Evolutionary conservation across 2,329 filamentous ascomycete genomes (phyloP).

Genomic region (Scedosporium boydii): DNA sequence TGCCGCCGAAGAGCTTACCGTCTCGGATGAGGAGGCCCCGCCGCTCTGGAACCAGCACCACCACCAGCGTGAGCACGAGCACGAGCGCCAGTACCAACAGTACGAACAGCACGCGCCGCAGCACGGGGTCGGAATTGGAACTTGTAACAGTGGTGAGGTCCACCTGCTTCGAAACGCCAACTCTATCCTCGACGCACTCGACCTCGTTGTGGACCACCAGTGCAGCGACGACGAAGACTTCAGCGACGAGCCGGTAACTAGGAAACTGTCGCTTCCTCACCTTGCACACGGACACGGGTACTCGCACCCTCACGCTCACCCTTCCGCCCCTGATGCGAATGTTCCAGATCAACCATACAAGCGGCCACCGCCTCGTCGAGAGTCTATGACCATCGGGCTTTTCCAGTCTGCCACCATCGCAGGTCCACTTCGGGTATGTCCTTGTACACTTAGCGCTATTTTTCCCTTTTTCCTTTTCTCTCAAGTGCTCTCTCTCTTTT

Average conservation of each 20-base stretch:
- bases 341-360: background rate
- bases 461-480: background rate
- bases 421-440: background rate
- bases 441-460: background rate
- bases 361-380: background rate
- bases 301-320: background rate
- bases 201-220: slow-evolving; percentile 38
- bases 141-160: background rate
- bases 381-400: slow-evolving; percentile 2
- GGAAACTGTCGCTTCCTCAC: slow-evolving; percentile 13
- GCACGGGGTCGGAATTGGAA: background rate
- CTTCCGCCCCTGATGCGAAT: background rate
- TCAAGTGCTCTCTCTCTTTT: background rate
- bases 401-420: background rate
- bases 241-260: slow-evolving; percentile 28
- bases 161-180: slow-evolving; percentile 12
- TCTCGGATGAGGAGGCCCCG: background rate
- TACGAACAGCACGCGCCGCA: background rate
- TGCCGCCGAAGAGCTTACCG: background rate
- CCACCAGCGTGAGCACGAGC: background rate
- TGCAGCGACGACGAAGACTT: slow-evolving; percentile 42
- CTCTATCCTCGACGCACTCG: slow-evolving; percentile 30
- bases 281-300: background rate
- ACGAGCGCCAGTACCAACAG: slow-evolving; percentile 19
- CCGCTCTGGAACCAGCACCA: background rate